Conservation (phyloP, 2,329 filamentous ascomycete genomes). For the Aureobasidium sp. region DNA sequence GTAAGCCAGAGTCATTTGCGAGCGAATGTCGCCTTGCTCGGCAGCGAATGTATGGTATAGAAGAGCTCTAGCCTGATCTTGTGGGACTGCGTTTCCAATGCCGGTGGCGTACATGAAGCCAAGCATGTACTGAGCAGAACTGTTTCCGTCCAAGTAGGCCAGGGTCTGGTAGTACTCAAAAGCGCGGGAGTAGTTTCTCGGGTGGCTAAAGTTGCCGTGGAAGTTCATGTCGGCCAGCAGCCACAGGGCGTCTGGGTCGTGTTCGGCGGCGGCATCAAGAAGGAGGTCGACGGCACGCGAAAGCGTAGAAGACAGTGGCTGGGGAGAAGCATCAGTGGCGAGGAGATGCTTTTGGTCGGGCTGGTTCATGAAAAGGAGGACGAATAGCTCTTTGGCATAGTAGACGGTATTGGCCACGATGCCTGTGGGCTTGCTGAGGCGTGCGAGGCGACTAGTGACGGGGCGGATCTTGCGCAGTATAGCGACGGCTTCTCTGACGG, state of each 20-base stretch:
- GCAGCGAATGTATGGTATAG: constrained; percentile 94
- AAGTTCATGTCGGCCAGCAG: constrained; percentile 93
- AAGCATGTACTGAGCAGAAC: constrained; percentile 90
- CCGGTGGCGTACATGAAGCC: constrained; percentile 95
- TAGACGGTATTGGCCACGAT: constrained; percentile 51
- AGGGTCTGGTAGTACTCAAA: constrained; percentile 77
- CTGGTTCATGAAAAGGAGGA: constrained; percentile 58
- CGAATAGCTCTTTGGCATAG: constrained; percentile 57
- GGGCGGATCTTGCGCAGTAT: constrained; percentile 38
- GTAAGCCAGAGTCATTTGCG: constrained; percentile 90
- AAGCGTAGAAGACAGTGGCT: constrained; percentile 46
- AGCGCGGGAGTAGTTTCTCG: constrained; percentile 69
- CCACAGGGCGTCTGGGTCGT: constrained; percentile 76
- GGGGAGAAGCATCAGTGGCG: constrained; percentile 33
- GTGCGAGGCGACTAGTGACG: constrained; percentile 31
- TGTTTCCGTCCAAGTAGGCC: constrained; percentile 71
- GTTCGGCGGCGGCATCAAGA: constrained; percentile 49
- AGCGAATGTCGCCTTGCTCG: constrained; percentile 69
- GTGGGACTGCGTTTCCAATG: constrained; percentile 69
- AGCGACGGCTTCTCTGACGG: constrained; percentile 36
- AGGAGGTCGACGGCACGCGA: constrained; percentile 52
- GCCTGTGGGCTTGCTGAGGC: constrained; percentile 47
- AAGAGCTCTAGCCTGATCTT: constrained; percentile 84
- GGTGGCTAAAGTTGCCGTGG: constrained; percentile 86
- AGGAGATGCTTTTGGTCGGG: constrained; percentile 42